Evolutionary conservation across 495 filamentous ascomycete genomes (phyloP).

Genomic region (Cryomyces antarcticus): DNA sequence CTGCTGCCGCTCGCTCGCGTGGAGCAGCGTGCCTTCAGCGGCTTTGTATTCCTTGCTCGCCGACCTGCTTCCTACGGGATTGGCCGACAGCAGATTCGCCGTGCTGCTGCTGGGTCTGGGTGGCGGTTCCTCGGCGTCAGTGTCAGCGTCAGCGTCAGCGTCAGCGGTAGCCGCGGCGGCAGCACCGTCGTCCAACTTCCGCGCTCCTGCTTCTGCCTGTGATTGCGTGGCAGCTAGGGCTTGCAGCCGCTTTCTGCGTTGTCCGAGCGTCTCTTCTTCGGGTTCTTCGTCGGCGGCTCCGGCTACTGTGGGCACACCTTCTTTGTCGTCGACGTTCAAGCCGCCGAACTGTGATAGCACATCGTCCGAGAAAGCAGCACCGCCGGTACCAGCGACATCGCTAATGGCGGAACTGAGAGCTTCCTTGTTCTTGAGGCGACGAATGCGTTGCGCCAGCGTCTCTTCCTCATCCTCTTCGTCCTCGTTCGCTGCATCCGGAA

Average conservation of each 20-base stretch:
- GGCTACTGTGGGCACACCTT: slow-evolving; percentile 2
- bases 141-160: neutral
- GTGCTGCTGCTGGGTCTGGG: slow-evolving; percentile 34
- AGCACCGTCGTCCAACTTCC: slow-evolving; percentile 6
- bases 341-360: slow-evolving; percentile 52
- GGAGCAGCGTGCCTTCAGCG: slow-evolving; percentile 13
- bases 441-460: slow-evolving; percentile 54
- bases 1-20: slow-evolving; percentile 8
- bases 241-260: slow-evolving; percentile 64
- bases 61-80: slow-evolving; percentile 24
- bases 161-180: neutral
- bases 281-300: slow-evolving; percentile 5
- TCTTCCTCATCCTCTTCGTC: slow-evolving; percentile 47
- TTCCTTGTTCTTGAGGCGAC: slow-evolving; percentile 39
- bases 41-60: slow-evolving; percentile 4
- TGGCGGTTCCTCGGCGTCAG: neutral
- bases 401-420: slow-evolving; percentile 20
- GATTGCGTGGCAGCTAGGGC: slow-evolving; percentile 41
- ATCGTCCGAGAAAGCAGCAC: slow-evolving; percentile 60
- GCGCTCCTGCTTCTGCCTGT: slow-evolving; percentile 14
- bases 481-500: slow-evolving; percentile 16
- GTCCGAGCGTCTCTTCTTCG: slow-evolving; percentile 76
- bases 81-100: slow-evolving; percentile 45
- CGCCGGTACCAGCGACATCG: slow-evolving; percentile 31
- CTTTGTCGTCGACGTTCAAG: slow-evolving; percentile 15